Evolutionary conservation across 305 asterid genomes (phyloP), one percentile per base, ranked within the genome.

Genomic region (Plantago lanceolata): DNA sequence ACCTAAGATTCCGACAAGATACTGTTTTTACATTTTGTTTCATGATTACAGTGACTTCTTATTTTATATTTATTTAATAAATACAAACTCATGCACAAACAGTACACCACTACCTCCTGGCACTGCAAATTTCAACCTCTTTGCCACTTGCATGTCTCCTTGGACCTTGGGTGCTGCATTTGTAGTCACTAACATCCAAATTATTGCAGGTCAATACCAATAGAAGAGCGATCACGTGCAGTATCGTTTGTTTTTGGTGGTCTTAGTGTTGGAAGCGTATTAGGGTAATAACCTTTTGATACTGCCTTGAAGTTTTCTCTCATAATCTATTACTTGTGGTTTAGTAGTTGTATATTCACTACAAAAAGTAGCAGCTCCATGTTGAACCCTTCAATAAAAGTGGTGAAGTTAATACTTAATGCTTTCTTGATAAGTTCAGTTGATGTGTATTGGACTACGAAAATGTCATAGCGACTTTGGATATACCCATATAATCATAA

Each of bases 181-280:
- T 65, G 19, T 19, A 40, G 17, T 57, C 33, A 12, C 35, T 52
- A 53, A 57, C 55, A 63, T 31, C 45, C 56, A 67, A 40, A 65
- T 57, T 65, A 13, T 70, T 77, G 40, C 95, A 93, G 99, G 90
- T 60, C 86, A 59, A 87, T 93, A 77, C 99, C 99, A 56, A 51
- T 84, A 68, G 88, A 83, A 72, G 99, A 93, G 76, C 97, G 97
- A 19, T 93, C 97, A 28, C 91, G 99, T 59, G 99, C 99, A 58
- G 99, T 93, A 58, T 79, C 99, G 58, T 85, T 93, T 80, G 99
- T 93, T 70, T 93, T 93, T 70, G 95, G 96, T 71, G 99, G 99
- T 71, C 80, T 93, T 78, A 93, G 99, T 75, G 78, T 85, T 68
- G 99, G 99, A 81, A 93, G 97, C 68, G 99, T 93, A 67, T 73